Conservation (phyloP, 306 rosid genomes). For the Chamaecrista fasciculata region DNA sequence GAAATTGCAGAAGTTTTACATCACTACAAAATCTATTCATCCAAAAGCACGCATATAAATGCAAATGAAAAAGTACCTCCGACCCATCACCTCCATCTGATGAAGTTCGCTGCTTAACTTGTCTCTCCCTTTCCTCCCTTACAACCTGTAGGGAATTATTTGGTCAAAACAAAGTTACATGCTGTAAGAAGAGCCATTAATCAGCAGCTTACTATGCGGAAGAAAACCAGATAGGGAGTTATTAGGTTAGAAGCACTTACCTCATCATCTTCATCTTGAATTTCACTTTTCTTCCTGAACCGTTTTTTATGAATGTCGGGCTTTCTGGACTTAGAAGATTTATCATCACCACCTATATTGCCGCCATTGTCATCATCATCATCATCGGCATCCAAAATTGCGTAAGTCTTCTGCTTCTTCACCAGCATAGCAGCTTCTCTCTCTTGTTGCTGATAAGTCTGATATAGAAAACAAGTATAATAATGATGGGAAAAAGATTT, state of each 20-base stretch:
- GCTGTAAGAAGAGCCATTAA: slow-evolving; percentile 31
- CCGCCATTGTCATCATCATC: slow-evolving; percentile 36
- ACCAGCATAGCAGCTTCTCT: slow-evolving; percentile 80
- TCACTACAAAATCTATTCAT: slow-evolving; percentile 18
- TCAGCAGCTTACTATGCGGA: slow-evolving; percentile 30
- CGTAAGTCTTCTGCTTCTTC: slow-evolving; percentile 67
- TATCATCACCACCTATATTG: slow-evolving; percentile 32
- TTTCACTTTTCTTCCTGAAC: slow-evolving; percentile 69
- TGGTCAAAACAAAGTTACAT: slow-evolving; percentile 35
- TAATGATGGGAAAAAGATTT: slow-evolving; percentile 10
- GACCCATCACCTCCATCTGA: slow-evolving; percentile 61
- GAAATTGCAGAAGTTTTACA: slow-evolving; percentile 12
- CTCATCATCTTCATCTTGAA: slow-evolving; percentile 70
- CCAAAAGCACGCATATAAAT: background rate
- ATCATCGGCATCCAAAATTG: slow-evolving; percentile 73
- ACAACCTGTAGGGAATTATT: slow-evolving; percentile 54
- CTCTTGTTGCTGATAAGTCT: slow-evolving; percentile 85
- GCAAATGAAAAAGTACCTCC: slow-evolving; percentile 52
- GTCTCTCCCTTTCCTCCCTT: slow-evolving; percentile 49
- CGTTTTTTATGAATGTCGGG: slow-evolving; percentile 46
- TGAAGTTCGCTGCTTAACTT: slow-evolving; percentile 59
- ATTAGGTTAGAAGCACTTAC: slow-evolving; percentile 43
- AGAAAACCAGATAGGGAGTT: slow-evolving; percentile 29
- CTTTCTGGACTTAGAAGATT: slow-evolving; percentile 44
- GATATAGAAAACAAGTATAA: slow-evolving; percentile 28